A percentile compares a stretch with the other conserved stretches of the same genome.
Evolutionary conservation across 2,329 filamentous ascomycete species (phyloP).

Genomic region (Colletotrichum salicis): DNA sequence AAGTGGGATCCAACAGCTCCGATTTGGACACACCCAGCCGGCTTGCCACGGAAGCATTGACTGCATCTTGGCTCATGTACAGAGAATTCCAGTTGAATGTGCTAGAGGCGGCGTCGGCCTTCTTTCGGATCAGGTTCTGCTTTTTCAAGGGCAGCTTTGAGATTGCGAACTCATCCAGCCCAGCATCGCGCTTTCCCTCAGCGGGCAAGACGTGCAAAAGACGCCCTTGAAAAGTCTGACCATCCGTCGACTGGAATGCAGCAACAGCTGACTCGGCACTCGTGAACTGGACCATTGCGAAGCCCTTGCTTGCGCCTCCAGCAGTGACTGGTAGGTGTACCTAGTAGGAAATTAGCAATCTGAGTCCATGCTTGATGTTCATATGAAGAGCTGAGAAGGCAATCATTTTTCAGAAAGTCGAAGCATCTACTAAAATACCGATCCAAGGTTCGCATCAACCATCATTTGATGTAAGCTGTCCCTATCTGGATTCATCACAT

Average conservation of each 20-base stretch:
- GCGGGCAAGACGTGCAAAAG: constrained; percentile 91
- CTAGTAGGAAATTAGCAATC: constrained; percentile 59
- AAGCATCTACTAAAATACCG: constrained; percentile 99
- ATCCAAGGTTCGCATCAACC: constrained; percentile 91
- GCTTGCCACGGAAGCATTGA: constrained; percentile 88
- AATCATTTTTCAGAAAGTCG: constrained; percentile 75
- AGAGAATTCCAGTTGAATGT: constrained; percentile 99
- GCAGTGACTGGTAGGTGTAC: constrained; percentile 85
- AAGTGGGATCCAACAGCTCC: constrained; percentile 94
- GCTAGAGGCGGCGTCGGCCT: constrained; percentile 76
- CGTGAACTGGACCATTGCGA: constrained; percentile 85
- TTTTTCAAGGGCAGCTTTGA: constrained; percentile 95
- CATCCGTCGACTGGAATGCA: constrained; percentile 84
- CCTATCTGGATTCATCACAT: constrained; percentile 99
- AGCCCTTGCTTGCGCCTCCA: constrained; percentile 83
- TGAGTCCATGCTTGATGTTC: constrained; percentile 12
- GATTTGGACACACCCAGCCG: constrained; percentile 91
- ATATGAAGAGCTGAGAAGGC: constrained; percentile 42
- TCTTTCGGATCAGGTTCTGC: constrained; percentile 89
- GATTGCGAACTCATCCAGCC: constrained; percentile 87
- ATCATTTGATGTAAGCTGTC: constrained; percentile 94
- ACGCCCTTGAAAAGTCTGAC: constrained; percentile 89
- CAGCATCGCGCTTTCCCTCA: constrained; percentile 81
- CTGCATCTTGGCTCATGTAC: constrained; percentile 97
- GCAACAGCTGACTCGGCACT: constrained; percentile 78